phyloP scores from a whole-genome alignment of 768 basidiomycete species.

The Boletus coccyginus region DNA sequence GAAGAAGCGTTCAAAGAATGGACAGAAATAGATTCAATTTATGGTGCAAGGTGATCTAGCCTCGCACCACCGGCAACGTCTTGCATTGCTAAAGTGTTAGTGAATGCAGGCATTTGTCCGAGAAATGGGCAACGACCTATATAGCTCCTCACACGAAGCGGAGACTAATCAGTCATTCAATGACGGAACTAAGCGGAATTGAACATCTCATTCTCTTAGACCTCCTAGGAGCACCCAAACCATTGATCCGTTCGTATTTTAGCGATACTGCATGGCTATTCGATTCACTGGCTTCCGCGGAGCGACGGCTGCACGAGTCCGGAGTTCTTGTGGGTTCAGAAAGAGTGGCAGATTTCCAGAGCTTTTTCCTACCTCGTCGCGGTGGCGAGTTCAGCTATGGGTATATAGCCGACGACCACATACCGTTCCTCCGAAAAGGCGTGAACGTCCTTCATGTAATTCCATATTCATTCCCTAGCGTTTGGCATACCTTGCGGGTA shows the following conservation, averaged over 20 bases:
- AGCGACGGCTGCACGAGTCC: slow-evolving; percentile 62
- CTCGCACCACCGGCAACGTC: background rate
- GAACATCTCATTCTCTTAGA: slow-evolving; percentile 93
- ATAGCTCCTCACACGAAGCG: slow-evolving; percentile 59
- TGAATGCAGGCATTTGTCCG: slow-evolving; percentile 73
- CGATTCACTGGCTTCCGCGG: slow-evolving; percentile 70
- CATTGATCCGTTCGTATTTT: slow-evolving; percentile 78
- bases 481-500: slow-evolving; percentile 84
- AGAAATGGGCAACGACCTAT: slow-evolving; percentile 76
- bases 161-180: slow-evolving; percentile 49
- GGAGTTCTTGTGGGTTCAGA: slow-evolving; percentile 57
- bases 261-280: slow-evolving; percentile 92
- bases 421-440: slow-evolving; percentile 81
- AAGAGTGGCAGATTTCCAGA: slow-evolving; percentile 43
- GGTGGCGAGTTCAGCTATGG: slow-evolving; percentile 40
- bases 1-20: slow-evolving; percentile 94
- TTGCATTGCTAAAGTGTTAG: background rate
- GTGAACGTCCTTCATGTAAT: slow-evolving; percentile 91
- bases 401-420: slow-evolving; percentile 88
- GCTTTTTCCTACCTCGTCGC: slow-evolving; percentile 64
- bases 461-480: slow-evolving; percentile 79
- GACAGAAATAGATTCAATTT: slow-evolving; percentile 88
- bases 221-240: slow-evolving; percentile 76
- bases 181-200: slow-evolving; percentile 70
- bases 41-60: slow-evolving; percentile 77